phyloP scores from a whole-genome alignment of 1,284 basidiomycete species.

The Cryptococcus depauperatus region DNA sequence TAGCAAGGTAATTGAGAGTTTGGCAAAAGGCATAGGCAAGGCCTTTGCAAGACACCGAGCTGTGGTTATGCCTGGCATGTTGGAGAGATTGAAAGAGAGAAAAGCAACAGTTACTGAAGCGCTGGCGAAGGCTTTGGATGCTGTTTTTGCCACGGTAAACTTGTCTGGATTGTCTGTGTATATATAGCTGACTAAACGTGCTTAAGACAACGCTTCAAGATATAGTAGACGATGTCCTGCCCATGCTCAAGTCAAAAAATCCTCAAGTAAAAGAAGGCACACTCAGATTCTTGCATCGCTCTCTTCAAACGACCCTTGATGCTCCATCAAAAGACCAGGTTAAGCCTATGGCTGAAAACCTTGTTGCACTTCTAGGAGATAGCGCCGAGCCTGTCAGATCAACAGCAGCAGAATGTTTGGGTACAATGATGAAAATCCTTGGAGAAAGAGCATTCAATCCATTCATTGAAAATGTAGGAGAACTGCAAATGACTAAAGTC shows the following conservation, averaged over 20 bases:
- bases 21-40: constrained; percentile 74
- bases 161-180: constrained; percentile 1
- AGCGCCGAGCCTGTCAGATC: constrained; percentile 83
- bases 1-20: constrained; percentile 72
- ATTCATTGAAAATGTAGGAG: constrained; percentile 76
- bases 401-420: constrained; percentile 79
- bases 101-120: constrained; percentile 85
- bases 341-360: constrained; percentile 72
- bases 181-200: constrained; percentile 5
- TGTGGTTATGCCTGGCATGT: constrained; percentile 64
- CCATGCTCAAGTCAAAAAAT: constrained; percentile 80
- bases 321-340: constrained; percentile 63
- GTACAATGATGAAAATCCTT: constrained; percentile 92
- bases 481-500: constrained; percentile 85
- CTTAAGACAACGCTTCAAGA: constrained; percentile 68
- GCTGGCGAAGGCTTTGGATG: constrained; percentile 80
- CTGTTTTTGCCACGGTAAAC: constrained; percentile 73
- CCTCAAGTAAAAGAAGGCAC: constrained; percentile 95
- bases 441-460: constrained; percentile 88
- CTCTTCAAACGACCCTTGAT: constrained; percentile 59
- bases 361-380: constrained; percentile 75
- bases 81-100: constrained; percentile 91
- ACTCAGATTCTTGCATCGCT: constrained; percentile 77
- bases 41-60: constrained; percentile 69
- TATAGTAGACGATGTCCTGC: constrained; percentile 73